Evolutionary conservation across 2,329 filamentous ascomycete species (phyloP), one percentile per base, ranked within the genome.

Genomic region (Beauveria caledonica): DNA sequence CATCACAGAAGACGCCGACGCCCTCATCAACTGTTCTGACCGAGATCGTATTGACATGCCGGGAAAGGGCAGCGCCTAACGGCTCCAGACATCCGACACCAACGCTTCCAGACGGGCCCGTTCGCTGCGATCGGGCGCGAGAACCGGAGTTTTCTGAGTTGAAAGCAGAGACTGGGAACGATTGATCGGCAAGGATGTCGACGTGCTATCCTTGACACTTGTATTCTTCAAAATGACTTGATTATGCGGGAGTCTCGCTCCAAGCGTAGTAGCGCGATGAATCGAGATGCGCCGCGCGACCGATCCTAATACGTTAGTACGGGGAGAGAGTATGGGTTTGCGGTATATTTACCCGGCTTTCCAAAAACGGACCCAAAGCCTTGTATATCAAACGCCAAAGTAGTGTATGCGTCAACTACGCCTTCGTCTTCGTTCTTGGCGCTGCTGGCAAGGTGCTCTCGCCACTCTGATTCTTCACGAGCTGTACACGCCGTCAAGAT

Each of bases 191-290:
- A 78, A 59, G 70, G 78, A 60, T 65, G 74, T 64, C 64, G 79
- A 72, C 4, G 64, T 58, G 17, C 77, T 71, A 5, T 66, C 68
- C 17, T 81, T 73, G 7, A 60, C 58, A 39, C 58, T 86, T 0
- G 92, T 96, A 68, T 95, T 95, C 69, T 90, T 93, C 68, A 97
- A 84, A 52, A 96, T 88, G 56, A 96, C 86, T 68, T 94, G 89
- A 63, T 83, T 88, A 57, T 88, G 72, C 45, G 85, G 80, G 15
- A 83, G 82, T 66, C 86, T 89, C 15, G 86, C 79, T 17, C 88
- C 86, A 25, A 92, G 79, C 0, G 90, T 90, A 1, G 87, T 86
- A 29, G 90, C 85, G 62, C 90, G 83, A 66, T 93, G 89, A 63
- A 96, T 87, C 2, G 91, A 95, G 66, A 92, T 81, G 59, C 83